Evolutionary conservation across 257 asterid species (phyloP), one percentile per base, ranked within the genome.

Genomic region (Leonotis leonurus): DNA sequence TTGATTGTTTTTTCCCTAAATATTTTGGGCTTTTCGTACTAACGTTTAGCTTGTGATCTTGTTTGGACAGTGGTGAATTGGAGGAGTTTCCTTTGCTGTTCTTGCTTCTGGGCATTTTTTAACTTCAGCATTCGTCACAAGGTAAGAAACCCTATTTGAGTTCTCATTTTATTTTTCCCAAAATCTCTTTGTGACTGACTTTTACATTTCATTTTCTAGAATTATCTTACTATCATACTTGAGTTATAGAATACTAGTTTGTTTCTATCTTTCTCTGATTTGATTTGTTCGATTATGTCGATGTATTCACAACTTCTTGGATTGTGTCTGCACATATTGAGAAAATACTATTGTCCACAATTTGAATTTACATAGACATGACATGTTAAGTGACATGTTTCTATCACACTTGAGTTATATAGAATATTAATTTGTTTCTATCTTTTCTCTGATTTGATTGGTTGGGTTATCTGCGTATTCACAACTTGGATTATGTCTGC

Each of bases 61-160:
- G 57, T 61, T 56, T 29, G 8, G 53, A 51, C 68, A 70, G 79
- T 41, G 18, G 45, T 39, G 59, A 32, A 72, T n/a, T 37, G 59
- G 18, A 68, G 62, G 36, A 6, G 49, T 20, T 27, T 10, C 26
- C 22, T 13, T 69, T 40, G 50, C 55, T 66, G 66, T 64, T 27
- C 49, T 41, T 40, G 8, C 56, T 50, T 32, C 55, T 48, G 68
- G 50, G 53, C 65, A 46, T 43, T 41, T 62, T 56, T 44, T 43
- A 50, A 56, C 43, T 40, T 73, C 49, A 53, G 44, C 35, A 36
- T 37, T 64, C 39, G 86, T 77, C 66, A 86, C 65, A 89, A 89
- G 96, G 96, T 89, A 75, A 80, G 95, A 79, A 81, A 80, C 85
- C 84, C 62, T 68, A 49, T 53, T 74, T 74, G 22, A 54, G 52